Conservation (phyloP, 495 filamentous ascomycete species). For the Aspergillus saccharolyticus region DNA sequence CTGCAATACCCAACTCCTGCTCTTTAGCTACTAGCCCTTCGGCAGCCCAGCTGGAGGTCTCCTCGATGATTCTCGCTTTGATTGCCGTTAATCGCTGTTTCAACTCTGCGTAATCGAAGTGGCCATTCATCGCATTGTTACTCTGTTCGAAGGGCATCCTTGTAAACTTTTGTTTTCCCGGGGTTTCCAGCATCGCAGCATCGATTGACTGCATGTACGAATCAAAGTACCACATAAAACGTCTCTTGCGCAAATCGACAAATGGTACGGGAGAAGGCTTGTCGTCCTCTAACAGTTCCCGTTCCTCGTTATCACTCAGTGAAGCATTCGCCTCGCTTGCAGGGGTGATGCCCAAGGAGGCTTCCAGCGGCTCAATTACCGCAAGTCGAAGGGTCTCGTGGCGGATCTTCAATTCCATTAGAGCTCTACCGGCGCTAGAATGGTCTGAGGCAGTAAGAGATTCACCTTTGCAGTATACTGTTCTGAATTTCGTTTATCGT, state of each 20-base stretch:
- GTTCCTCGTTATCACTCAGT: conserved; percentile 37
- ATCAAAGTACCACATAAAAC: conserved; percentile 95
- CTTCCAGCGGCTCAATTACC: conserved; percentile 80
- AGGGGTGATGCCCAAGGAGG: conserved; percentile 60
- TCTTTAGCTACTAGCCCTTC: conserved; percentile 60
- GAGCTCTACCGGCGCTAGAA: not conserved
- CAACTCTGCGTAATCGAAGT: conserved; percentile 76
- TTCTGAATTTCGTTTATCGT: conserved; percentile 69
- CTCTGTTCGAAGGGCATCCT: conserved; percentile 80
- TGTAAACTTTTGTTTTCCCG: conserved; percentile 59
- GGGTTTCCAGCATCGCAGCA: conserved; percentile 37
- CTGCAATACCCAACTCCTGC: conserved; percentile 69
- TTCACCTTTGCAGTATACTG: conserved; percentile 81
- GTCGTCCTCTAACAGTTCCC: conserved; percentile 22
- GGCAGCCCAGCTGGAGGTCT: conserved; percentile 64
- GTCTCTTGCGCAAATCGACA: conserved; percentile 81
- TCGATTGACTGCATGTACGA: conserved; percentile 71
- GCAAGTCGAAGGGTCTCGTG: conserved; percentile 88
- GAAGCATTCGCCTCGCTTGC: conserved; percentile 41
- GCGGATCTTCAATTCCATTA: conserved; percentile 57
- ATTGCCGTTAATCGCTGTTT: conserved; percentile 62
- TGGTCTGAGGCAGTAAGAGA: not conserved
- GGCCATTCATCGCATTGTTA: conserved; percentile 81
- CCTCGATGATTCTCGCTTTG: conserved; percentile 61
- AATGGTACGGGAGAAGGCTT: conserved; percentile 58